A percentile compares a stretch with the other conserved stretches of the same genome.
phyloP scores from a whole-genome alignment of 164 flowering plant species.

The grape (Vitis vinifera) region ASM3070453v1 NC_081807.1:5566501-5567000 shows the following conservation, averaged over 20 bases:
- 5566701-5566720: conserved; percentile 94
- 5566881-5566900: background rate
- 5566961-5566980: background rate
- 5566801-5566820: background rate
- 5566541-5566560: conserved; percentile 45
- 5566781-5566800: conserved; percentile 97
- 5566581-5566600: conserved; percentile 1
- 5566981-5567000: background rate
- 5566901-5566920: background rate
- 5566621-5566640: conserved; percentile 87
- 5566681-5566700: conserved; percentile 95
- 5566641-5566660: conserved; percentile 88
- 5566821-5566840: background rate
- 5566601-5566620: conserved; percentile 2
- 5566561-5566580: background rate
- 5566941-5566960: no score
- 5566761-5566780: conserved; percentile 94
- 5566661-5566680: conserved; percentile 93
- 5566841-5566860: background rate
- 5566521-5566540: conserved; percentile 99
- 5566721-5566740: conserved; percentile 96
- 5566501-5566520: conserved; percentile 99
- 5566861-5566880: background rate
- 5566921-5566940: background rate
- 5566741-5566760: conserved; percentile 92